These are phyloP conservation scores for Viola odorata DNA, from an alignment of 345 rosid genomes.

Conservation along the genomic window DNA sequence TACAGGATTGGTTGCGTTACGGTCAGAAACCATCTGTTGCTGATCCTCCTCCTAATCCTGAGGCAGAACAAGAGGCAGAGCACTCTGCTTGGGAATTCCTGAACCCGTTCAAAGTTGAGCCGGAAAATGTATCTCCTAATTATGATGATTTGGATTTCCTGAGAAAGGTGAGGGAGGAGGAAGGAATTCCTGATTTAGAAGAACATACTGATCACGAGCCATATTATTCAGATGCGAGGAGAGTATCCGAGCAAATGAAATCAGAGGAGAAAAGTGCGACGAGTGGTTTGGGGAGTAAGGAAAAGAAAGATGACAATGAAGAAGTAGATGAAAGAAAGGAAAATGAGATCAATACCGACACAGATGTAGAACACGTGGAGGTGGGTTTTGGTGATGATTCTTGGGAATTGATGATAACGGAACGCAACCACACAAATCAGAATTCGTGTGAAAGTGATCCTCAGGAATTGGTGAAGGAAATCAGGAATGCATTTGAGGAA, in stretches of 20 bases:
- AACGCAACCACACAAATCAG: no score
- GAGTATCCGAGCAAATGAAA: neutral
- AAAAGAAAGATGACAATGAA: neutral
- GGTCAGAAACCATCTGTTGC: no score
- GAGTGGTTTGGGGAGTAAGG: neutral
- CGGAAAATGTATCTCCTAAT: neutral
- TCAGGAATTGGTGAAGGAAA: neutral
- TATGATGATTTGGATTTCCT: constrained; percentile 1
- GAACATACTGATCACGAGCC: neutral
- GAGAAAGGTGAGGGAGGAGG: constrained; percentile 23
- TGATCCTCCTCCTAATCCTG: neutral
- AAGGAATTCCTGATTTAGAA: constrained; percentile 29
- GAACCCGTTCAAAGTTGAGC: neutral
- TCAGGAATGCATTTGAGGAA: neutral
- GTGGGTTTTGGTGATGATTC: neutral
- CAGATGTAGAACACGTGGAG: neutral
- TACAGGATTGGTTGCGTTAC: no score
- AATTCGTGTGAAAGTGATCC: neutral
- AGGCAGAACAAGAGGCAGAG: neutral
- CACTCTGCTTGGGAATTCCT: neutral
- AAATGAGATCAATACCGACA: neutral
- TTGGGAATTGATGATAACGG: no score
- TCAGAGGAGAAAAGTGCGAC: neutral
- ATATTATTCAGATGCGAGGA: neutral
- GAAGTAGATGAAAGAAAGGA: neutral